These are phyloP conservation scores for Nepenthes alata DNA, from an alignment of 179 eudicot species.

Conservation along the genomic window DNA sequence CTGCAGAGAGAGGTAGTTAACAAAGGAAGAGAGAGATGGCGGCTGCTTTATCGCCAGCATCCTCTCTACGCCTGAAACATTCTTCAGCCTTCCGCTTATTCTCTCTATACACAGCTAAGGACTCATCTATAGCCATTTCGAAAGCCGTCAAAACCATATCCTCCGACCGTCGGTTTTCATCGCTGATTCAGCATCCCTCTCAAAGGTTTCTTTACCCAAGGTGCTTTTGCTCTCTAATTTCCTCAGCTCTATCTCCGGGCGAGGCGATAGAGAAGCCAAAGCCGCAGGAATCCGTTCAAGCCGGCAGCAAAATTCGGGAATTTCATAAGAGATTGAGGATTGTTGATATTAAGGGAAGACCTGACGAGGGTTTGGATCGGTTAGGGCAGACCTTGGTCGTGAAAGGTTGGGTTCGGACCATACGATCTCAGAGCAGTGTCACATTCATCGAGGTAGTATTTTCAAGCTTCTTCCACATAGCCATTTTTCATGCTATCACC, in stretches of 20 bases:
- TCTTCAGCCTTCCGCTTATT: slow-evolving; percentile 33
- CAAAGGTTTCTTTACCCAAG: slow-evolving; percentile 15
- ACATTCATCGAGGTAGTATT: slow-evolving; percentile 73
- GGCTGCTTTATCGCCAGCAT: slow-evolving; percentile 34
- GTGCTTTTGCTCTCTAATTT: slow-evolving; percentile 27
- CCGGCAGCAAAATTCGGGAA: slow-evolving; percentile 31
- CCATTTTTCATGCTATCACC: neutral
- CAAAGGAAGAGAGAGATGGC: slow-evolving; percentile 23
- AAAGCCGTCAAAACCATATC: slow-evolving; percentile 8
- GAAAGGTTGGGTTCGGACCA: slow-evolving; percentile 80
- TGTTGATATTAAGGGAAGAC: slow-evolving; percentile 64
- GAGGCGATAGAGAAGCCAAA: slow-evolving; percentile 23
- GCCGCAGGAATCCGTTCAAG: slow-evolving; percentile 6
- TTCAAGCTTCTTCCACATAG: neutral
- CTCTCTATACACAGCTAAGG: slow-evolving; percentile 18
- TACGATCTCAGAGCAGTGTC: slow-evolving; percentile 75
- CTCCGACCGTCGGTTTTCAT: slow-evolving; percentile 6
- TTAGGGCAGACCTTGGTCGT: slow-evolving; percentile 59
- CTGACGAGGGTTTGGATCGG: slow-evolving; percentile 67
- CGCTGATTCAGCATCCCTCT: slow-evolving; percentile 1
- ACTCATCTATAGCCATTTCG: slow-evolving; percentile 9
- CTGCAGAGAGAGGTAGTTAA: too few relatives aligned
- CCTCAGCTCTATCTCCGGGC: slow-evolving; percentile 30
- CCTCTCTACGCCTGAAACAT: slow-evolving; percentile 55
- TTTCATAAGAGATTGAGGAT: slow-evolving; percentile 52